Base-by-base conservation (phyloP, 164 flowering plant genomes). In the Liquidambar formosana region DNA sequence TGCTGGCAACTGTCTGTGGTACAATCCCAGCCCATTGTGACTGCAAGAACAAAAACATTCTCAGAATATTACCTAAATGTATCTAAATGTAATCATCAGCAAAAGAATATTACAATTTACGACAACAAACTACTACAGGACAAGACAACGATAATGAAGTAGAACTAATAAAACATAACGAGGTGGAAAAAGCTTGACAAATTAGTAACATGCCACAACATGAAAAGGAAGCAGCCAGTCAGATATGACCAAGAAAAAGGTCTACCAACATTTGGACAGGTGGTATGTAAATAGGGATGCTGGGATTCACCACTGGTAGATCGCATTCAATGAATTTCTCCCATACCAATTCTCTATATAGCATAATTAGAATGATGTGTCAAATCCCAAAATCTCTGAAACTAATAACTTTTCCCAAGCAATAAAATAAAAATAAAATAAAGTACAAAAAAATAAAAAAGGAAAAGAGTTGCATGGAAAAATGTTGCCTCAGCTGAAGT, bases 1-100 rank as follows among this genome's bases (percentile, higher is more conserved):
- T 67, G 77, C 76, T 86, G 52, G 67, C 56, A 67, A 70, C 77
- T 9, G 82, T 73, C 70, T 86, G 91, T 33, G 84, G 82, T 21
- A 61, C 51, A 26, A 52, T 54, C 56, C 84, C 88, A 72, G 81
- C 19, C 94, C 94, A 89, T 65, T 83, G 80, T 82, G 86, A 67
- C 84, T 84, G 82, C 71, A 84, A 28, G 21, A 44, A 44, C 33
- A 57, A 21, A n/a, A 62, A 41, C 1, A 11, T 64, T 61, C 15
- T 47, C 25, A 51, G 52, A 9, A 53, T 25, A 62, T 43, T 41
- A 57, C 49, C 43, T 60, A 16, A 15, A 3, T 25, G 23, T 25
- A 2, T 11, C 26, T 25, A 1, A 5, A 57, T 5, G 45, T 8
- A 27, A n/a, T 33, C 41, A 33, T 6, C 62, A 10, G 10, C 62